These are phyloP conservation scores for Lipomyces oligophaga DNA, from an alignment of 805 yeast species.

Conservation along the genomic window DNA sequence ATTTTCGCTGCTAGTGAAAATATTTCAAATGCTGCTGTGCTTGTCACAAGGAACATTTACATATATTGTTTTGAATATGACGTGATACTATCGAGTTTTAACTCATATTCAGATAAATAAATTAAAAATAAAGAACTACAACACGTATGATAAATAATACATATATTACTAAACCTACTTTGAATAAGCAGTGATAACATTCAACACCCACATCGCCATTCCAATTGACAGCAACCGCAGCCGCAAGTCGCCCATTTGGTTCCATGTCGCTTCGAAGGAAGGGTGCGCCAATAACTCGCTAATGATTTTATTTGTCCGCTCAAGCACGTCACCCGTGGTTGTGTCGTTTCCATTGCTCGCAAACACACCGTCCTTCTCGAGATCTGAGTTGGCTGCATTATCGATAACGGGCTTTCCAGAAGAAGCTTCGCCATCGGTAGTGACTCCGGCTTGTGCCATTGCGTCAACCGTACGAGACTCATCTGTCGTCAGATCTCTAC, in stretches of 20 bases:
- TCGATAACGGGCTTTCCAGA: not conserved
- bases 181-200: constrained; percentile 14
- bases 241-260: constrained; percentile 16
- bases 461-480: not conserved
- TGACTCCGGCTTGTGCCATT: not conserved
- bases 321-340: not conserved
- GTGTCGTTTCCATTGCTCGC: constrained; percentile 7
- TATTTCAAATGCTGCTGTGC: too few relatives aligned
- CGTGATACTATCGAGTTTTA: too few relatives aligned
- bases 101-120: too few relatives aligned
- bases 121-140: too few relatives aligned
- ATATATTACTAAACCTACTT: not conserved
- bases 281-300: constrained; percentile 5
- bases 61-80: too few relatives aligned
- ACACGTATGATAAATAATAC: too few relatives aligned
- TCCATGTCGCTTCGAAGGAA: constrained; percentile 4
- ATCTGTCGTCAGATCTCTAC: not conserved
- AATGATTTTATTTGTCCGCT: not conserved
- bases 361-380: constrained; percentile 12
- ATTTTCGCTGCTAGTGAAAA: too few relatives aligned
- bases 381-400: constrained; percentile 2
- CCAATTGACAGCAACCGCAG: constrained; percentile 13
- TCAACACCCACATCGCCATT: constrained; percentile 24
- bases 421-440: not conserved
- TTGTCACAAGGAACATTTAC: too few relatives aligned